Evolutionary conservation across 148 eudicot genomes (phyloP).

Genomic region (Rheum nobile): DNA sequence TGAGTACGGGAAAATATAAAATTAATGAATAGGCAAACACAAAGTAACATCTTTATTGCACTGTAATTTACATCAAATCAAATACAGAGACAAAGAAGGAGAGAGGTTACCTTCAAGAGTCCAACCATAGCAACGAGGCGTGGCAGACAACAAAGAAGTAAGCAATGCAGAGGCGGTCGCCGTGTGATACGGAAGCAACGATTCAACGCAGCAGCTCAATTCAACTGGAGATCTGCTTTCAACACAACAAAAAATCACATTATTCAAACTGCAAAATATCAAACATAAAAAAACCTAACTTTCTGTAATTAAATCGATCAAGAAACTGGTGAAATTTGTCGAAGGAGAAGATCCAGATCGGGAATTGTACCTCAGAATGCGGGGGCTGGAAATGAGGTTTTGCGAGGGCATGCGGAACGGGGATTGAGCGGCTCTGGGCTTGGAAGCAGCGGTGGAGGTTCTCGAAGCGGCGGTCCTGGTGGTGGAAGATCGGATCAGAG

Average conservation of each 20-base stretch:
- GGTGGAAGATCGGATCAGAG: constrained; percentile 37
- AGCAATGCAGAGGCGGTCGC: constrained; percentile 94
- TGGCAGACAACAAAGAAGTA: constrained; percentile 69
- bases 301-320: not conserved
- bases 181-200: constrained; percentile 81
- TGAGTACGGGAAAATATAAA: not conserved
- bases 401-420: constrained; percentile 43
- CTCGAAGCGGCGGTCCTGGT: constrained; percentile 17
- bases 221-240: constrained; percentile 60
- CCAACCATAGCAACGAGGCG: constrained; percentile 60
- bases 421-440: constrained; percentile 33
- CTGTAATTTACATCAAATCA: not conserved
- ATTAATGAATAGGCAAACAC: not conserved
- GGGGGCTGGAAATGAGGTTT: constrained; percentile 37
- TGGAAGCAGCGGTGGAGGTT: constrained; percentile 25
- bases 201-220: constrained; percentile 54
- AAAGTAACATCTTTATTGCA: not conserved
- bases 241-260: not conserved
- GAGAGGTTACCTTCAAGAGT: constrained; percentile 60
- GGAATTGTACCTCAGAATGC: constrained; percentile 48
- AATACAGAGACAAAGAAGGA: not conserved
- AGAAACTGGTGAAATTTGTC: not conserved
- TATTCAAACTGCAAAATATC: not conserved
- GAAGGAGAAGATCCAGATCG: not conserved
- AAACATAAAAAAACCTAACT: not conserved